phyloP scores from a whole-genome alignment of 768 basidiomycete genomes.

The Boletus patriciae region DNA sequence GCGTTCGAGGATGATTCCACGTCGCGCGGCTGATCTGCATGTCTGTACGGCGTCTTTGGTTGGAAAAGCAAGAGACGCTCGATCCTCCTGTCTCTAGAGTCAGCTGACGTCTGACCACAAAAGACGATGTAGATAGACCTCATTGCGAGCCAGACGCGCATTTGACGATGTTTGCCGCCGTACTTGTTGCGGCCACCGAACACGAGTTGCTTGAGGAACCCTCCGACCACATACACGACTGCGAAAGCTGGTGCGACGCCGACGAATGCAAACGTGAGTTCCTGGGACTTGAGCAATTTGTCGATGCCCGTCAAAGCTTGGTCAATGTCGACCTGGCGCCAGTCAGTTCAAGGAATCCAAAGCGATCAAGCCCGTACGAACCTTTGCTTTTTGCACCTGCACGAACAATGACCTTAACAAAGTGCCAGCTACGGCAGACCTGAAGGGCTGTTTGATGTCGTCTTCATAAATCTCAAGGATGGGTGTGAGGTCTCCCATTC shows the following conservation, averaged over 20 bases:
- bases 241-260: slow-evolving; percentile 89
- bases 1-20: slow-evolving; percentile 14
- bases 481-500: slow-evolving; percentile 80
- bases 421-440: slow-evolving; percentile 76
- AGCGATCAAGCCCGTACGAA: slow-evolving; percentile 22
- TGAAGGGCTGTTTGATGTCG: slow-evolving; percentile 86
- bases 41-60: slow-evolving; percentile 31
- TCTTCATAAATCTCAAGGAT: slow-evolving; percentile 88
- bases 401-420: slow-evolving; percentile 84
- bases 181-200: slow-evolving; percentile 50
- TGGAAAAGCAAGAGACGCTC: slow-evolving; percentile 65
- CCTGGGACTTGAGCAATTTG: slow-evolving; percentile 89
- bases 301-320: slow-evolving; percentile 90
- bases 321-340: slow-evolving; percentile 80
- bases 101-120: not conserved
- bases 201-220: slow-evolving; percentile 53
- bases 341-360: not conserved
- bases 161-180: slow-evolving; percentile 56
- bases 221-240: slow-evolving; percentile 67
- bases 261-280: slow-evolving; percentile 95
- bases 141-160: slow-evolving; percentile 68
- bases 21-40: slow-evolving; percentile 1
- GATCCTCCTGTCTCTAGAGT: slow-evolving; percentile 47
- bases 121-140: slow-evolving; percentile 46
- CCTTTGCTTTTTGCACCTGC: slow-evolving; percentile 96